Conservation (phyloP, 805 yeast genomes). For the Debaryomyces tyrocola region DNA sequence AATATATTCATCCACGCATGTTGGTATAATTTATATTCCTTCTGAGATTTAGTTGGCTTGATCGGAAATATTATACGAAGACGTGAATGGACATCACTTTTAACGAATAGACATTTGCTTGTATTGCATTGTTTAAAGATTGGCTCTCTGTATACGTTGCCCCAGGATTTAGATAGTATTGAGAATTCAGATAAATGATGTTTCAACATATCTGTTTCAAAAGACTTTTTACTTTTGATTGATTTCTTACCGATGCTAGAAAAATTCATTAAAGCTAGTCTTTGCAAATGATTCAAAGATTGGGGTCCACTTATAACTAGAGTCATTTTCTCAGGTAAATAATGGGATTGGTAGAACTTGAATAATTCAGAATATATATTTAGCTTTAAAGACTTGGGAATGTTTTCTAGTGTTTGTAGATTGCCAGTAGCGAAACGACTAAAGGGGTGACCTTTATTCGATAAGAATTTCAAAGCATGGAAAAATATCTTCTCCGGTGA, state of each 20-base stretch:
- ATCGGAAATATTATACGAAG: constrained; percentile 51
- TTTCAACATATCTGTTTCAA: not conserved
- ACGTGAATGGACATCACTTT: constrained; percentile 30
- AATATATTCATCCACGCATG: constrained; percentile 55
- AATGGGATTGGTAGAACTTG: constrained; percentile 43
- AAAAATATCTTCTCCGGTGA: constrained; percentile 47
- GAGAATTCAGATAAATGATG: constrained; percentile 6
- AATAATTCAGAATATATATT: constrained; percentile 37
- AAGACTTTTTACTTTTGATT: not conserved
- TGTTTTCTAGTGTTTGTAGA: constrained; percentile 44
- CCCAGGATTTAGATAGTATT: constrained; percentile 13
- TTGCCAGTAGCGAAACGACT: constrained; percentile 67
- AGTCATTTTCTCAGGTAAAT: constrained; percentile 49
- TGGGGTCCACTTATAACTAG: constrained; percentile 67
- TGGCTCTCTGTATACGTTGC: constrained; percentile 2
- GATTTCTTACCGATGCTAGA: constrained; percentile 22
- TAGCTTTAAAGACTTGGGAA: constrained; percentile 28
- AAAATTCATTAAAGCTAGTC: constrained; percentile 48
- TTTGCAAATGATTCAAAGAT: constrained; percentile 56
- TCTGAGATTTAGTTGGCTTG: too few relatives aligned
- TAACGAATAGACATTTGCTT: constrained; percentile 36
- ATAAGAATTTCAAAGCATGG: constrained; percentile 57
- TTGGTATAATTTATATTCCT: not conserved
- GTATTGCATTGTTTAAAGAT: not conserved
- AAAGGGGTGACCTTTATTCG: constrained; percentile 52